phyloP scores from a whole-genome alignment of 345 rosid species.

The Rhodomyrtus tomentosa region DNA sequence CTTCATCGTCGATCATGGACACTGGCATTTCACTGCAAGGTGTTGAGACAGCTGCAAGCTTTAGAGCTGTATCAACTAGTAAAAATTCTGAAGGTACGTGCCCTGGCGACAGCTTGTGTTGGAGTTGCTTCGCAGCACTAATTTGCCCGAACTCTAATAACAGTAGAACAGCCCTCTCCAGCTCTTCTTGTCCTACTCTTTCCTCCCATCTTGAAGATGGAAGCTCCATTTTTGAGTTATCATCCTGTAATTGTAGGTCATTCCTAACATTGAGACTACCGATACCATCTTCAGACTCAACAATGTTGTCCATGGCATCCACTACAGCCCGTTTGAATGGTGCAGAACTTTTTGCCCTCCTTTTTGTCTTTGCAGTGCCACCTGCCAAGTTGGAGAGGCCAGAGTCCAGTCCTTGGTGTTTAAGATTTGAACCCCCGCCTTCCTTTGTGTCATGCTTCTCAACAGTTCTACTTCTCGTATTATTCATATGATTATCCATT shows the following conservation, averaged over 20 bases:
- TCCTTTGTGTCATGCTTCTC: constrained; percentile 65
- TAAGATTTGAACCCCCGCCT: constrained; percentile 28
- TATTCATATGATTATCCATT: constrained; percentile 86
- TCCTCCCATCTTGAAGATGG: constrained; percentile 95
- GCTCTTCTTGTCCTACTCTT: constrained; percentile 70
- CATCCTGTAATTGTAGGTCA: constrained; percentile 62
- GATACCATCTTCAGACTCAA: constrained; percentile 51
- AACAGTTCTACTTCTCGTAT: constrained; percentile 36
- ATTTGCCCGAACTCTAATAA: constrained; percentile 92
- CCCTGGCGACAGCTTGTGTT: constrained; percentile 75
- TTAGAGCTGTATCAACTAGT: constrained; percentile 69
- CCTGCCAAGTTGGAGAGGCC: constrained; percentile 26
- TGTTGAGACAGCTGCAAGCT: constrained; percentile 63
- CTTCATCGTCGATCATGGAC: constrained; percentile 50
- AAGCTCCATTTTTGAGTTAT: constrained; percentile 44
- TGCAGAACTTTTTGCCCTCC: constrained; percentile 66
- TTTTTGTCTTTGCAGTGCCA: constrained; percentile 48
- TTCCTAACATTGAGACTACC: constrained; percentile 25
- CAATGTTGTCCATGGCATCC: constrained; percentile 43
- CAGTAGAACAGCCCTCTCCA: constrained; percentile 91
- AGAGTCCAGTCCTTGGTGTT: constrained; percentile 46
- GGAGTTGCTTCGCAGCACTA: constrained; percentile 94
- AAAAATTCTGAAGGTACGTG: constrained; percentile 59
- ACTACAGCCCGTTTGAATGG: constrained; percentile 45
- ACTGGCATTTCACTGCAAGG: constrained; percentile 37